Conservation (phyloP, 2,329 filamentous ascomycete species). For the Colletotrichum spaethianum region DNA sequence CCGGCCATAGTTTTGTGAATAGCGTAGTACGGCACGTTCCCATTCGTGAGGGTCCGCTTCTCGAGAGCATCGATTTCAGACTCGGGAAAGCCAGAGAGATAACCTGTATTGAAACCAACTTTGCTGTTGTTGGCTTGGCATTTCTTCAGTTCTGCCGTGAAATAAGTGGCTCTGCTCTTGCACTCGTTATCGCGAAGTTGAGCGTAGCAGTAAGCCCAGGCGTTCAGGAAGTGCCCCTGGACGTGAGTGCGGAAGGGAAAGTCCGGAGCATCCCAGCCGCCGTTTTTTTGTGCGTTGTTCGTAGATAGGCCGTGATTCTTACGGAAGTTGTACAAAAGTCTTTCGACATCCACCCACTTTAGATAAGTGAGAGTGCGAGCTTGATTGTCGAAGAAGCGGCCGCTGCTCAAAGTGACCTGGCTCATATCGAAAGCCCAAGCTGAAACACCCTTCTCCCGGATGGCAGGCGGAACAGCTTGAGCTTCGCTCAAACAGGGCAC, state of each 20-base stretch:
- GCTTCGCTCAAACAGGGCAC: slow-evolving; percentile 8
- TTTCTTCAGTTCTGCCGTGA: slow-evolving; percentile 63
- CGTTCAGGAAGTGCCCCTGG: slow-evolving; percentile 66
- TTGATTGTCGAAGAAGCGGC: slow-evolving; percentile 60
- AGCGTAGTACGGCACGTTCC: slow-evolving; percentile 68
- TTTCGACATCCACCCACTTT: slow-evolving; percentile 59
- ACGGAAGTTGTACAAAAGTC: slow-evolving; percentile 65
- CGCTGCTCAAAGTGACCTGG: slow-evolving; percentile 54
- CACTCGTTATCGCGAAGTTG: slow-evolving; percentile 58
- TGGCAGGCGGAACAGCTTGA: slow-evolving; percentile 47
- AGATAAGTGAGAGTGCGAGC: slow-evolving; percentile 63
- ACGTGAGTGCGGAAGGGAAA: slow-evolving; percentile 67
- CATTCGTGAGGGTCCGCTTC: slow-evolving; percentile 58
- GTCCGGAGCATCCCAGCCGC: slow-evolving; percentile 67
- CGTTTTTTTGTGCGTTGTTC: slow-evolving; percentile 59
- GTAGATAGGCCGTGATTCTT: slow-evolving; percentile 62
- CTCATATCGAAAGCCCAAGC: slow-evolving; percentile 57
- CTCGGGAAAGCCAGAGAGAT: slow-evolving; percentile 67
- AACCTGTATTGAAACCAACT: slow-evolving; percentile 60
- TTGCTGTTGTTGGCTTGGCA: slow-evolving; percentile 65
- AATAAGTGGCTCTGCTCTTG: slow-evolving; percentile 59
- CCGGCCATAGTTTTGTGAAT: slow-evolving; percentile 69
- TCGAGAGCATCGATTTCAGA: slow-evolving; percentile 63
- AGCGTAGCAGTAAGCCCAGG: slow-evolving; percentile 65
- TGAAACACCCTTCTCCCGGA: slow-evolving; percentile 50